phyloP scores from a whole-genome alignment of 2,329 filamentous ascomycete species.

The Trichoderma cornu-damae region DNA sequence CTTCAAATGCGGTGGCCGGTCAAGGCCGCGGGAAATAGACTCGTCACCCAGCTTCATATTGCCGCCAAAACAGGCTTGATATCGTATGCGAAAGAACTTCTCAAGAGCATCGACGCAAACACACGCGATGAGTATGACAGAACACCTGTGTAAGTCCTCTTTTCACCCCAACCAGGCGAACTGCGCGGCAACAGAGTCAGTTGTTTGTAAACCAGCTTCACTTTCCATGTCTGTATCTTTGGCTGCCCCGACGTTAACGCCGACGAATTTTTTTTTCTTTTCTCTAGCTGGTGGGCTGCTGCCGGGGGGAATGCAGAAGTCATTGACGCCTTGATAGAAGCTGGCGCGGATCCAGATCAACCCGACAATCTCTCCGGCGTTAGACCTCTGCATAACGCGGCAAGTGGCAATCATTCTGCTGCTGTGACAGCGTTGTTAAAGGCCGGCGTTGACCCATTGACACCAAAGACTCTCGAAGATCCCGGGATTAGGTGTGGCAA shows the following conservation, averaged over 20 bases:
- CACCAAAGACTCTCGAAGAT: constrained; percentile 24
- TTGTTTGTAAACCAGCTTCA: background rate
- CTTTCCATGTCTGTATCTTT: background rate
- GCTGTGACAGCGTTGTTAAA: constrained; percentile 30
- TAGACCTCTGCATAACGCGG: constrained; percentile 35
- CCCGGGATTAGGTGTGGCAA: constrained; percentile 7
- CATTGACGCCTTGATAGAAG: constrained; percentile 22
- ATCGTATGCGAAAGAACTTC: constrained; percentile 22
- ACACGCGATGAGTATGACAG: constrained; percentile 13
- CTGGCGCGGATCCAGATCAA: constrained; percentile 27
- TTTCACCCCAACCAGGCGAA: too few relatives aligned
- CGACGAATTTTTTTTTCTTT: background rate
- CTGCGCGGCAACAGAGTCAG: background rate
- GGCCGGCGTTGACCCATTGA: constrained; percentile 34
- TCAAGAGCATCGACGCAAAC: constrained; percentile 20
- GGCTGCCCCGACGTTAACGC: background rate
- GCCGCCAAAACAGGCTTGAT: constrained; percentile 21
- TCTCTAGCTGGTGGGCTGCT: constrained; percentile 26
- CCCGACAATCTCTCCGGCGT: constrained; percentile 23
- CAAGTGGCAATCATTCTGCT: constrained; percentile 27
- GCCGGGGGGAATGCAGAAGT: constrained; percentile 21
- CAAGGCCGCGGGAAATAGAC: background rate
- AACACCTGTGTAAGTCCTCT: constrained; percentile 24
- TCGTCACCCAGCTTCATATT: constrained; percentile 20
- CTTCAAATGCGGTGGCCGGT: constrained; percentile 19